phyloP scores from a whole-genome alignment of 805 yeast genomes.

The Priceomyces medius region DNA sequence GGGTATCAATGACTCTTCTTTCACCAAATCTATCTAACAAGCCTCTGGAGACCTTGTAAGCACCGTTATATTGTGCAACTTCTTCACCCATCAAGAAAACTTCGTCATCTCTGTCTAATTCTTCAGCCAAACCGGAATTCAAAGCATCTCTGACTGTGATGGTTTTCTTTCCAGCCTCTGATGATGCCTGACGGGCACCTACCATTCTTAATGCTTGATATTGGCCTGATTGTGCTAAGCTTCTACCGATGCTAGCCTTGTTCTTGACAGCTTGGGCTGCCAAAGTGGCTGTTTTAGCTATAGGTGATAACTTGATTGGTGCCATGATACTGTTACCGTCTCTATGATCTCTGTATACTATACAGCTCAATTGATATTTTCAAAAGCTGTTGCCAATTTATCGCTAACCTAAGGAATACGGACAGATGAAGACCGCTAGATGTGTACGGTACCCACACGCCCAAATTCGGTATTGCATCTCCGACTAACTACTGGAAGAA shows the following conservation, averaged over 20 bases:
- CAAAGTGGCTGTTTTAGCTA: conserved; percentile 45
- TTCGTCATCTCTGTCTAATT: conserved; percentile 90
- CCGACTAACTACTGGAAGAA: not conserved
- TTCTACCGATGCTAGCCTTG: conserved; percentile 16
- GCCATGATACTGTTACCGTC: conserved; percentile 14
- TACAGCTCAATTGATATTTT: not conserved
- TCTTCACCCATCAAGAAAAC: conserved; percentile 98
- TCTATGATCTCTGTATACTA: not conserved
- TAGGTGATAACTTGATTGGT: conserved; percentile 28
- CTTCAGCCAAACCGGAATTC: conserved; percentile 94
- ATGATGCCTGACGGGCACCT: conserved; percentile 42
- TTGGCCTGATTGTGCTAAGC: conserved; percentile 29
- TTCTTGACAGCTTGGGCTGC: conserved; percentile 37
- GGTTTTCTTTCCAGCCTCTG: conserved; percentile 50
- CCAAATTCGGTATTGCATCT: not conserved
- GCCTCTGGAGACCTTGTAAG: conserved; percentile 95
- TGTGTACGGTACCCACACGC: not conserved
- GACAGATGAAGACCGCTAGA: conserved; percentile 31
- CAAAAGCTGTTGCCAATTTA: not conserved
- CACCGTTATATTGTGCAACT: conserved; percentile 99
- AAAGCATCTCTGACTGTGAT: conserved; percentile 97
- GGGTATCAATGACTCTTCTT: conserved; percentile 90
- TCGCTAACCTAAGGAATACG: conserved; percentile 15
- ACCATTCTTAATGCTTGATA: conserved; percentile 37
- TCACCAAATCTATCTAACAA: conserved; percentile 93